Conservation (phyloP, 2,329 filamentous ascomycete species). For the Fusarium sambucinum region DNA sequence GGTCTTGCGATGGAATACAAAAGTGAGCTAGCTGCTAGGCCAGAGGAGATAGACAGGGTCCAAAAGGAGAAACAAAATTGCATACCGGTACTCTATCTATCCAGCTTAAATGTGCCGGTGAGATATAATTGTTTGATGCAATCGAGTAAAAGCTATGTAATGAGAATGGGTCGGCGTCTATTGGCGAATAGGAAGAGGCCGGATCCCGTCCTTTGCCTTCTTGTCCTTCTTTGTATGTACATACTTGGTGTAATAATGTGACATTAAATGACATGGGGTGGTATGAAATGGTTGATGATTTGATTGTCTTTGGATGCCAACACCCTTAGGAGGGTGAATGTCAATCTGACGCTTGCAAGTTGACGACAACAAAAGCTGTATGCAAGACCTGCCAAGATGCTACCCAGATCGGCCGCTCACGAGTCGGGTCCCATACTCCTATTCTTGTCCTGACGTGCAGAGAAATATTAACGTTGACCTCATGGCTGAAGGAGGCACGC, state of each 20-base stretch:
- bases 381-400: constrained; percentile 30
- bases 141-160: constrained; percentile 51
- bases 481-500: constrained; percentile 24
- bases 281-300: constrained; percentile 10
- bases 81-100: constrained; percentile 15
- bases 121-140: constrained; percentile 41
- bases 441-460: constrained; percentile 20
- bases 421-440: constrained; percentile 18
- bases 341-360: constrained; percentile 13
- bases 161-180: constrained; percentile 44
- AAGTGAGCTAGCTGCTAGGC: constrained; percentile 4
- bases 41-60: constrained; percentile 18
- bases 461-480: constrained; percentile 31
- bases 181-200: constrained; percentile 43
- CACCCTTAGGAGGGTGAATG: constrained; percentile 14
- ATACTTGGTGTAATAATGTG: constrained; percentile 6
- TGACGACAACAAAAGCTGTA: constrained; percentile 10
- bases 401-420: constrained; percentile 25
- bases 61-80: constrained; percentile 31
- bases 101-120: not conserved
- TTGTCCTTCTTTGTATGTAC: not conserved
- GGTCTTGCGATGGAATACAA: constrained; percentile 44
- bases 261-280: constrained; percentile 39
- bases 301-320: not conserved
- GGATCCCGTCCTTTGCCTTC: constrained; percentile 22